These are phyloP conservation scores for Avena sativa DNA, from an alignment of 176 grass and related monocot species.

Conservation along the genomic window DNA sequence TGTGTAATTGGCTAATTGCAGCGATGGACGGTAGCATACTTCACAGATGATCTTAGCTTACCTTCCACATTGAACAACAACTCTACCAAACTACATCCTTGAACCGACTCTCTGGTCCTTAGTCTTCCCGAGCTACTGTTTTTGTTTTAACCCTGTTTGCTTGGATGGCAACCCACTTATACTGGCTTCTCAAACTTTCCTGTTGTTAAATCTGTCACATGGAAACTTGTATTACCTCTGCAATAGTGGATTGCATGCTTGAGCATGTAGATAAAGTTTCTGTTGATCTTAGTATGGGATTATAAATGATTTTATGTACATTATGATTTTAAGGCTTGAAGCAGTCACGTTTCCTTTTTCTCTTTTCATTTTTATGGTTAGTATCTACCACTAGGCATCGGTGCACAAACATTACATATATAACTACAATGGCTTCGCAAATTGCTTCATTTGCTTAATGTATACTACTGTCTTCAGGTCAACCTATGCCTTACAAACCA, in stretches of 20 bases:
- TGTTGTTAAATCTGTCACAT: background rate
- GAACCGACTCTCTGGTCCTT: background rate
- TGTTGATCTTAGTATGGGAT: background rate
- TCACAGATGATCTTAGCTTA: slow-evolving; percentile 20
- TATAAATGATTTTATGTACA: slow-evolving; percentile 19
- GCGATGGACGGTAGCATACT: background rate
- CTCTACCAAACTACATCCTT: background rate
- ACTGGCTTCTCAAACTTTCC: slow-evolving; percentile 13
- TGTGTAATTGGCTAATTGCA: slow-evolving; percentile 11
- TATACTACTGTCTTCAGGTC: slow-evolving; percentile 58
- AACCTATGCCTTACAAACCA: slow-evolving; percentile 82
- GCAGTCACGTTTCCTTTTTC: background rate
- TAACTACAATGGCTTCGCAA: background rate
- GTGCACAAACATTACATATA: background rate
- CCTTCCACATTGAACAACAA: slow-evolving; percentile 16
- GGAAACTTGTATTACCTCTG: background rate
- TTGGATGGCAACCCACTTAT: background rate
- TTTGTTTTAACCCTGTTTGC: slow-evolving; percentile 14
- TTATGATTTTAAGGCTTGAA: slow-evolving; percentile 32
- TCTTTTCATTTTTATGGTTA: slow-evolving; percentile 19
- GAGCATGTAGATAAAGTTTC: background rate
- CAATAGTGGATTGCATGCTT: background rate
- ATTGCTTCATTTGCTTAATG: slow-evolving; percentile 34
- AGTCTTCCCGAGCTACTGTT: background rate
- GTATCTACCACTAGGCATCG: background rate